phyloP scores from a whole-genome alignment of 768 basidiomycete genomes.

The Rhizopogon roseolus region DNA sequence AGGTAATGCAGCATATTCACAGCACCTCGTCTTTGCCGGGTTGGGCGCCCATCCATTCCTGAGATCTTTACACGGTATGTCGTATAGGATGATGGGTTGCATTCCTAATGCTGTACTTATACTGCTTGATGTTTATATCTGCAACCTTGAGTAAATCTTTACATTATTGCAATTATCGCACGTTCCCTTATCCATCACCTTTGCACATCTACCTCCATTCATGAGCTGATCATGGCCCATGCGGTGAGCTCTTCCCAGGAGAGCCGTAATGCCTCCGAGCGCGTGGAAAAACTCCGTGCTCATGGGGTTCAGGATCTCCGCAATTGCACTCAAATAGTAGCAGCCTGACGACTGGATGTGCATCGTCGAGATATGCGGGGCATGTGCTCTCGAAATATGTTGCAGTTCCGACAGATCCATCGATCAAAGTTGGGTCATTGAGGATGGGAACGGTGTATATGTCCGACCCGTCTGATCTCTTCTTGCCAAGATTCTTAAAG shows the following conservation, averaged over 20 bases:
- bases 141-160: too few relatives aligned
- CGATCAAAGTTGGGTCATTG: slow-evolving; percentile 31
- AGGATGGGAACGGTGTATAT: slow-evolving; percentile 45
- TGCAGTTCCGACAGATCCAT: slow-evolving; percentile 40
- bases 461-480: slow-evolving; percentile 14
- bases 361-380: slow-evolving; percentile 30
- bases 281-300: slow-evolving; percentile 35
- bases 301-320: slow-evolving; percentile 18
- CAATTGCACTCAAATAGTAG: slow-evolving; percentile 14
- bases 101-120: neutral
- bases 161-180: neutral
- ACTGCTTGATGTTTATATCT: neutral
- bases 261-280: slow-evolving; percentile 4
- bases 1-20: neutral
- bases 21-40: neutral
- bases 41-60: neutral
- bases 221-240: too few relatives aligned
- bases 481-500: slow-evolving; percentile 20
- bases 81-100: slow-evolving; percentile 1
- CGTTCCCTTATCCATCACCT: neutral
- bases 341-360: slow-evolving; percentile 6
- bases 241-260: slow-evolving; percentile 19
- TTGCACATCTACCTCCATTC: slow-evolving; percentile 3
- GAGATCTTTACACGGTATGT: neutral
- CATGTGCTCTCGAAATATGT: slow-evolving; percentile 43